A percentile compares a stretch with the other conserved stretches of the same genome.
phyloP scores from a whole-genome alignment of 1,284 basidiomycete species.

The Moesziomyces antarcticus region DNA sequence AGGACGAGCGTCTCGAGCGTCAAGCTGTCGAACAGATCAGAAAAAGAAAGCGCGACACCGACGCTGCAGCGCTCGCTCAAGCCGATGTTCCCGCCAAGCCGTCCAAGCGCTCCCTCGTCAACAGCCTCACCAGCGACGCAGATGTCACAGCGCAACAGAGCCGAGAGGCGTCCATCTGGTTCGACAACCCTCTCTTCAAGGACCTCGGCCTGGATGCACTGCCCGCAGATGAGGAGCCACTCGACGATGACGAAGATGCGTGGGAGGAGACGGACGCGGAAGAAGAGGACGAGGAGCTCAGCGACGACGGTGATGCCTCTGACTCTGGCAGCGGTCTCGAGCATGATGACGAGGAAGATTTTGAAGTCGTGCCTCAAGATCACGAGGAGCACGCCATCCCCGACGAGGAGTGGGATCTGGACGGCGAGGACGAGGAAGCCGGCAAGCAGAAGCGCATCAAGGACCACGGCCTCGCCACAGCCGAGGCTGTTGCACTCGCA shows the following conservation, averaged over 20 bases:
- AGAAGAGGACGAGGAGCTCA: conserved; percentile 62
- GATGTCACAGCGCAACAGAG: conserved; percentile 64
- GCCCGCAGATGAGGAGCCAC: conserved; percentile 68
- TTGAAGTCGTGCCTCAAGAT: conserved; percentile 61
- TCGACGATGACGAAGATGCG: conserved; percentile 66
- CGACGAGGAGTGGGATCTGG: conserved; percentile 82
- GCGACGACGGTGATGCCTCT: conserved; percentile 44
- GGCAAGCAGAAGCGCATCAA: conserved; percentile 77
- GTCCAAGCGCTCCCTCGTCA: conserved; percentile 41
- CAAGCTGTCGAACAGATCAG: conserved; percentile 63
- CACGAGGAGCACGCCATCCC: conserved; percentile 79
- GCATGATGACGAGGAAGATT: conserved; percentile 56
- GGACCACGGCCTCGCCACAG: conserved; percentile 85
- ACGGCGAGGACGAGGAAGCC: conserved; percentile 79
- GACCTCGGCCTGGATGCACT: conserved; percentile 74
- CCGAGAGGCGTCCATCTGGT: conserved; percentile 81
- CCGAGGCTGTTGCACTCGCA: conserved; percentile 91
- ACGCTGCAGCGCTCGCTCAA: conserved; percentile 3
- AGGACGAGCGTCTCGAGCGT: conserved; percentile 64
- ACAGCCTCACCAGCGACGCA: conserved; percentile 43
- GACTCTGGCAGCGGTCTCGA: conserved; percentile 20
- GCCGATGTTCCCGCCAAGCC: conserved; percentile 29
- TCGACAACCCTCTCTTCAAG: conserved; percentile 91
- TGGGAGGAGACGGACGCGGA: conserved; percentile 68
- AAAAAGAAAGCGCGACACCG: conserved; percentile 44